Percentiles rank a stretch among this genome's conserved stretches.
Evolutionary conservation across 2,329 filamentous ascomycete species (phyloP).

Genomic region (Biscogniauxia sp.): DNA sequence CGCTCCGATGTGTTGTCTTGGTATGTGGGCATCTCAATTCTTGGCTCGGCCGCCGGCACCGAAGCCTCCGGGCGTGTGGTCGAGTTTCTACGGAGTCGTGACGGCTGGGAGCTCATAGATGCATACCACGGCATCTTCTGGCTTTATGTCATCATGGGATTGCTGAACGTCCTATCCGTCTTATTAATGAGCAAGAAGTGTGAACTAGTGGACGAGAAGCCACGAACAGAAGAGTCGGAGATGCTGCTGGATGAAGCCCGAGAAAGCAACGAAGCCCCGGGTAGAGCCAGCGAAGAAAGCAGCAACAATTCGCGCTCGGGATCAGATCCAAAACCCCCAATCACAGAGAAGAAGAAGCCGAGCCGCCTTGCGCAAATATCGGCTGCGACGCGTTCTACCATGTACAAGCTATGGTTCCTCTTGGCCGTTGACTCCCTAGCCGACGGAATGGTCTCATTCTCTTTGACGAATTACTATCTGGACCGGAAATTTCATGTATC

Average conservation of each 20-base stretch:
- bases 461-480: constrained; percentile 58
- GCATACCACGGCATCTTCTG: constrained; percentile 59
- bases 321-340: constrained; percentile 8
- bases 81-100: constrained; percentile 40
- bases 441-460: constrained; percentile 62
- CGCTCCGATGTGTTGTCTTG: constrained; percentile 64
- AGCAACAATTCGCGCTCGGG: constrained; percentile 1
- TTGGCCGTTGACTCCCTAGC: constrained; percentile 63
- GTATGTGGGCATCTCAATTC: constrained; percentile 59
- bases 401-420: constrained; percentile 65
- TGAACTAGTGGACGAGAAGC: constrained; percentile 37
- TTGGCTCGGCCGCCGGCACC: constrained; percentile 54
- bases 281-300: constrained; percentile 8
- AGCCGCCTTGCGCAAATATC: constrained; percentile 55
- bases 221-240: constrained; percentile 25
- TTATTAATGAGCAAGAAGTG: constrained; percentile 48
- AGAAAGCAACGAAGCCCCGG: neutral
- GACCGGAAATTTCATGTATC: constrained; percentile 53
- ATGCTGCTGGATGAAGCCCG: constrained; percentile 21
- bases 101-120: constrained; percentile 48
- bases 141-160: constrained; percentile 56
- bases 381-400: constrained; percentile 51
- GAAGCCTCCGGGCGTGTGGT: constrained; percentile 52
- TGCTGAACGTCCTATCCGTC: constrained; percentile 46
- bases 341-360: constrained; percentile 27